phyloP scores from a whole-genome alignment of 768 basidiomycete species.

The Sporobolomyces pararoseus region DNA sequence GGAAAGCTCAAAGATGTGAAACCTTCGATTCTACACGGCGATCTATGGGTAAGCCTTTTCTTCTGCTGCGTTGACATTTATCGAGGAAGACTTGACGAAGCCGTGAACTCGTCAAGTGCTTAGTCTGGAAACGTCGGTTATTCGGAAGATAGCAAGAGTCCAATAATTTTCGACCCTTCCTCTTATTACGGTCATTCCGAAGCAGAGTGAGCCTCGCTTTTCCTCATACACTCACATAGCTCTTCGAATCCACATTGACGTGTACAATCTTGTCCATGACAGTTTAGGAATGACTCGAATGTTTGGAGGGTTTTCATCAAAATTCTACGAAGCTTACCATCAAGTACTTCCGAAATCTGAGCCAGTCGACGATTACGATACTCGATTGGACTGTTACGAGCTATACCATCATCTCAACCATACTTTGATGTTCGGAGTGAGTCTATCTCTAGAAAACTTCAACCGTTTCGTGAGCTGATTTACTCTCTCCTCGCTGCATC shows the following conservation, averaged over 20 bases:
- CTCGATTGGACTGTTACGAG: neutral
- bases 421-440: neutral
- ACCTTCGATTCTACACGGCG: constrained; percentile 49
- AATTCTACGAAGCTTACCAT: constrained; percentile 49
- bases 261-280: constrained; percentile 45
- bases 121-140: constrained; percentile 48
- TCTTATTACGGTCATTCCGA: constrained; percentile 43
- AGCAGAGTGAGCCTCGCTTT: constrained; percentile 8
- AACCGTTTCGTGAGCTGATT: neutral
- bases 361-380: neutral
- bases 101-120: neutral
- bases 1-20: constrained; percentile 22
- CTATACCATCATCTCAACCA: neutral
- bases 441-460: neutral
- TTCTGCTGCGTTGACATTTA: neutral
- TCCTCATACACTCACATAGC: neutral
- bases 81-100: neutral
- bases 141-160: constrained; percentile 33
- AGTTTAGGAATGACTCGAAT: constrained; percentile 49
- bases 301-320: constrained; percentile 49
- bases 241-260: neutral
- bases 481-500: too few species aligned
- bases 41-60: constrained; percentile 45
- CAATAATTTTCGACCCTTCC: constrained; percentile 48
- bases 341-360: neutral